Evolutionary conservation across 345 rosid species (phyloP), one percentile per base, ranked within the genome.

Genomic region (Citrus cavaleriei): DNA sequence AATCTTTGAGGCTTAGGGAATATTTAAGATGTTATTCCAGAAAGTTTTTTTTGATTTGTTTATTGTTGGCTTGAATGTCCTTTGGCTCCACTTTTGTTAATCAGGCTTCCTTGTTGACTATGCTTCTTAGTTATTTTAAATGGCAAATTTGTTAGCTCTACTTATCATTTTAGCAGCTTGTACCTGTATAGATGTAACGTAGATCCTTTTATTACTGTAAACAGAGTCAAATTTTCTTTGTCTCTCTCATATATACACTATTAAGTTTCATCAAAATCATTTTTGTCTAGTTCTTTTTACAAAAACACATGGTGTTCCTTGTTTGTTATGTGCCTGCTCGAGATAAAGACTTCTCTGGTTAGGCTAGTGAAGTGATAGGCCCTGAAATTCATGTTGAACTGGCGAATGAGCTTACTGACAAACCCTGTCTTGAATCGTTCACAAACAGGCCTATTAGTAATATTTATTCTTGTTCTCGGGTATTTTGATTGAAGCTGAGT

Each of bases 151-250:
- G 3, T 21, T 10, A 28, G 42, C 42, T 21, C 46, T 30, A 72
- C 14, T 57, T 6, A 40, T 69, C 75, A 72, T 72, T 55, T 72
- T 28, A 28, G 61, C 74, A 70, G 28, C 51, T 49, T 70, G 60
- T 49, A 46, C 38, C 35, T 70, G 22, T 35, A 35, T 27, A 58
- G 58, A 46, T 25, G 35, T 12, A 7, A 69, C 18, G 7, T 59
- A 58, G 35, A 37, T 73, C n/a, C 67, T 32, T 37, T 34, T 22
- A 24, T 57, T n/a, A 57, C 27, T 42, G 10, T 22, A 22, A 68
- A 27, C 34, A 28, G 18, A 18, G 16, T 72, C 19, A 30, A 32
- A 72, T 14, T 55, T 55, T 34, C 27, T 37, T 38, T 38, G 27
- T 9, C 75, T 35, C 25, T 21, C 10, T 55, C 27, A 4, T 3